Evolutionary conservation across 331 rosid species (phyloP).

Genomic region (Malus hybrid): DNA sequence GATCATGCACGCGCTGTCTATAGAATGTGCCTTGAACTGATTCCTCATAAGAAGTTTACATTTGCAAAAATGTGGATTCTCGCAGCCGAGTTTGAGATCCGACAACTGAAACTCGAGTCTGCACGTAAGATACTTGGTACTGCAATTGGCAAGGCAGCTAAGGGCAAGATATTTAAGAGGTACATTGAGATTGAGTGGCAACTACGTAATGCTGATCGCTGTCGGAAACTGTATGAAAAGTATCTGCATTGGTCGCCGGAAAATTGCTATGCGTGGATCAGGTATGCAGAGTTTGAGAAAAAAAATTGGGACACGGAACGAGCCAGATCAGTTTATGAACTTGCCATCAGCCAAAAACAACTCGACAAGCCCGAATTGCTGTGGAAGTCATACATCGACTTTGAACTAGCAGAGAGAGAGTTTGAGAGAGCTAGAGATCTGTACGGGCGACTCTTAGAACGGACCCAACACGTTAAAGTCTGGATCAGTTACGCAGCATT

Average conservation of each 20-base stretch:
- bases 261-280: conserved; percentile 77
- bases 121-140: conserved; percentile 66
- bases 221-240: conserved; percentile 66
- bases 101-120: conserved; percentile 59
- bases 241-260: conserved; percentile 74
- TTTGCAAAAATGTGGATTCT: conserved; percentile 86
- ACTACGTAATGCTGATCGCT: conserved; percentile 59
- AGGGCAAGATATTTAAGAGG: conserved; percentile 81
- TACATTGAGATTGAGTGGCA: conserved; percentile 87
- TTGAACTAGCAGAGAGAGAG: conserved; percentile 71
- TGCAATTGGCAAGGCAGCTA: conserved; percentile 84
- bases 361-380: conserved; percentile 76
- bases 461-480: conserved; percentile 55
- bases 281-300: conserved; percentile 74
- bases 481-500: conserved; percentile 46
- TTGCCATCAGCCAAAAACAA: conserved; percentile 72
- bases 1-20: conserved; percentile 51
- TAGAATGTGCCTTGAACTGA: conserved; percentile 62
- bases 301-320: conserved; percentile 67
- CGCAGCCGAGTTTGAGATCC: conserved; percentile 73
- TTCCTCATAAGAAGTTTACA: conserved; percentile 74
- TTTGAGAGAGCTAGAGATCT: conserved; percentile 69
- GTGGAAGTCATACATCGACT: conserved; percentile 87
- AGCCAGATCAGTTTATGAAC: conserved; percentile 73
- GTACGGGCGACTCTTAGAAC: conserved; percentile 60